These are phyloP conservation scores for Salicornia ramosissima DNA, from an alignment of 148 eudicot species.

Conservation along the genomic window DNA sequence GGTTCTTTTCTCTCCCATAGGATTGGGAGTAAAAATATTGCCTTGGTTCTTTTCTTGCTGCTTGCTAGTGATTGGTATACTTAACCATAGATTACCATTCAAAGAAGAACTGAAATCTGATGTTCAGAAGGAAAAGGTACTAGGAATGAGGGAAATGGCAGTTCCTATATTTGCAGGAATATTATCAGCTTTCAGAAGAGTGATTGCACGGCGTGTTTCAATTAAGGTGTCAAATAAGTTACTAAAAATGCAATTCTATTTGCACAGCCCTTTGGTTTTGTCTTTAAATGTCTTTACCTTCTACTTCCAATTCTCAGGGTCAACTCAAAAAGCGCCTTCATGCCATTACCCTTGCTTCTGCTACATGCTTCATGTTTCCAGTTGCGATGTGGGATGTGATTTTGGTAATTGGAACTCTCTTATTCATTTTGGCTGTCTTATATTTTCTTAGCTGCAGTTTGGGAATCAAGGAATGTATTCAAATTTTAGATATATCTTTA, in stretches of 20 bases:
- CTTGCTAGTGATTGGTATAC: constrained; percentile 25
- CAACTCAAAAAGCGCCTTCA: constrained; percentile 91
- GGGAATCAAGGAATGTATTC: neutral
- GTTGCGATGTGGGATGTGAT: constrained; percentile 97
- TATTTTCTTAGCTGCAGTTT: neutral
- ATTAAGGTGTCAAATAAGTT: constrained; percentile 59
- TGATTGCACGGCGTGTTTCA: constrained; percentile 82
- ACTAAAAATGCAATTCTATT: neutral
- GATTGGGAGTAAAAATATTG: neutral
- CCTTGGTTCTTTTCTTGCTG: constrained; percentile 11
- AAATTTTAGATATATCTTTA: constrained; percentile 11
- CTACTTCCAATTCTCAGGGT: constrained; percentile 44
- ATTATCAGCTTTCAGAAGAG: constrained; percentile 93
- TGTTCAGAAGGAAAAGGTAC: constrained; percentile 39
- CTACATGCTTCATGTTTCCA: constrained; percentile 95
- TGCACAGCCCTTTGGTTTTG: neutral
- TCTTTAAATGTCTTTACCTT: constrained; percentile 10
- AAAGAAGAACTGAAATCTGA: constrained; percentile 45
- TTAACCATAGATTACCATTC: constrained; percentile 71
- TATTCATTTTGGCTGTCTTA: constrained; percentile 1
- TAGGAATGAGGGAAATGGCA: constrained; percentile 69
- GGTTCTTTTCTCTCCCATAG: neutral
- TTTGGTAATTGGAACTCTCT: constrained; percentile 42
- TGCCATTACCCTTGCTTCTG: constrained; percentile 90
- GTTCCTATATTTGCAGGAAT: constrained; percentile 82